Evolutionary conservation across 495 filamentous ascomycete genomes (phyloP), one percentile per base, ranked within the genome.

Genomic region (Podospora pseudopauciseta): DNA sequence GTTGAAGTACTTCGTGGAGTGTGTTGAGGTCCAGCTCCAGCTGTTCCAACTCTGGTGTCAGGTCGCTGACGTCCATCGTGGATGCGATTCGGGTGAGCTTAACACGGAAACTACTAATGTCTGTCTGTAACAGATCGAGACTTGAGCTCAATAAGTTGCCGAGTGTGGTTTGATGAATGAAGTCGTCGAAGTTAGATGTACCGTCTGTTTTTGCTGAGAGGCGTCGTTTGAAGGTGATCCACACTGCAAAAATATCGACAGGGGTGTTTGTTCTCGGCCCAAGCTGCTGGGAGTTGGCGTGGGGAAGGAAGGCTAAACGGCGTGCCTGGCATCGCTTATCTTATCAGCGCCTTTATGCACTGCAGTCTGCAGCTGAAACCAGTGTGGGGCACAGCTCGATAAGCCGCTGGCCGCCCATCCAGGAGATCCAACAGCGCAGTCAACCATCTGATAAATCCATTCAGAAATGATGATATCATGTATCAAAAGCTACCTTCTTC

Each of bases 11-110:
- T n/a, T 89, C 87, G 68, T 93, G 86, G 27, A 97, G 84, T 65
- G 91, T 87, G 76, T 93, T 89, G 61, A 97, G 83, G 66, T 91
- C 86, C 71, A 87, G 86, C 63, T 92, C 89, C 9, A 97, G 87
- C 68, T 86, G 82, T 71, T 91, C 88, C 57, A 98, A 78, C 68
- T 89, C 81, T 55, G 81, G 80, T 18, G 77, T 73, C 27, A 83
- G 77, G 65, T 80, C 76, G 53, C 72, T 74, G 63, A 82, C 79
- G 39, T 83, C 82, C 80, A 83, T 81, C 18, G 39, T 49, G 5
- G 39, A 11, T 49, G 39, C 13, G 15, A 49, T 49, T 49, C 13
- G 39, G 7, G 9, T 49, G 15, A 32, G 30, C 30, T 32, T 32
- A 1, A 32, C 7, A 32, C 30, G 4, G 1, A 32, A 7, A 32